Conservation (phyloP, 2,329 filamentous ascomycete species). For the Penicillium sp. region DNA sequence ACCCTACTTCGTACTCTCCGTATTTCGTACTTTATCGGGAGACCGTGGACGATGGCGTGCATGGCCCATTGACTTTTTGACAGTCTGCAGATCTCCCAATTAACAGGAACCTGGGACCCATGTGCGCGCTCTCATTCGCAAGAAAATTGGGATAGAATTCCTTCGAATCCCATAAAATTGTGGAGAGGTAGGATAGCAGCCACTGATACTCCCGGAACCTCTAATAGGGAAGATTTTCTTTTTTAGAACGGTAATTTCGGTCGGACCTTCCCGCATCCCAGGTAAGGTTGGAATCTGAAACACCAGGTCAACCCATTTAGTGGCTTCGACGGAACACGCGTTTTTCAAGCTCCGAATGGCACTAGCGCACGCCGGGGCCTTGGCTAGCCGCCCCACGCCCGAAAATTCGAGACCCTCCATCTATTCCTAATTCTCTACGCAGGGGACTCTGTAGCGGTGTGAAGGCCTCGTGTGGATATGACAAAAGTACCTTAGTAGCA, state of each 20-base stretch:
- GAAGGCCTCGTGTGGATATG: not conserved
- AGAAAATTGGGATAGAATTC: not conserved
- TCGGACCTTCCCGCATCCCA: constrained; percentile 5
- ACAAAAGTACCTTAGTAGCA: not conserved
- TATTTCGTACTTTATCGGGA: not conserved
- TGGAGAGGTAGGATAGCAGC: not conserved
- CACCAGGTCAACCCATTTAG: constrained; percentile 11
- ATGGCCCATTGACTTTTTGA: not conserved
- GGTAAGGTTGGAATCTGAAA: constrained; percentile 22
- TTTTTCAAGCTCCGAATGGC: constrained; percentile 19
- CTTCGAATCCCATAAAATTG: not conserved
- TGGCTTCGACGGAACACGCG: constrained; percentile 23
- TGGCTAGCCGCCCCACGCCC: constrained; percentile 14
- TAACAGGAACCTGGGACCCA: not conserved
- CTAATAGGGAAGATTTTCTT: not conserved
- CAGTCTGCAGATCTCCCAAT: not conserved
- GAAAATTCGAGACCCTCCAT: constrained; percentile 11
- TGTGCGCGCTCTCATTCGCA: not conserved
- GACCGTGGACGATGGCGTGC: not conserved
- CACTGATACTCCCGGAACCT: not conserved
- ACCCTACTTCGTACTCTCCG: not conserved
- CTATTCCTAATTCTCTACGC: not conserved
- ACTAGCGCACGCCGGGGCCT: constrained; percentile 20
- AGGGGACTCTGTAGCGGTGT: constrained; percentile 12
- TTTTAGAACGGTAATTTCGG: not conserved